phyloP scores from a whole-genome alignment of 1,284 basidiomycete species.

The Wolfiporia cocos region DNA sequence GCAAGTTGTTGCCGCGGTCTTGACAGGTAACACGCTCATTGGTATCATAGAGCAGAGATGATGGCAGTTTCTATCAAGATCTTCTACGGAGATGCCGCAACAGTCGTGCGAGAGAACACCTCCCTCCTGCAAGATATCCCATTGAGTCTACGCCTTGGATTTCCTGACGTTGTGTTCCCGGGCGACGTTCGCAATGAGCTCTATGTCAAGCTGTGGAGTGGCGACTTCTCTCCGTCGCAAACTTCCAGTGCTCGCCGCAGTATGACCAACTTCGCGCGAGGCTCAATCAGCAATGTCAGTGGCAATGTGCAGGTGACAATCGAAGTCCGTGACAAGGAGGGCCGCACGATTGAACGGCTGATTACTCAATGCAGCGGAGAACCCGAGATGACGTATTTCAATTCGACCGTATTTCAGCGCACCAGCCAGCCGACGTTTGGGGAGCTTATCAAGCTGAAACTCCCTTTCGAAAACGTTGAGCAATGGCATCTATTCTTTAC shows the following conservation, averaged over 20 bases:
- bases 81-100: slow-evolving; percentile 77
- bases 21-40: slow-evolving; percentile 6
- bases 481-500: slow-evolving; percentile 94
- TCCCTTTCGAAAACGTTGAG: slow-evolving; percentile 66
- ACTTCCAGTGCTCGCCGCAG: slow-evolving; percentile 49
- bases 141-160: slow-evolving; percentile 85
- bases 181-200: slow-evolving; percentile 91
- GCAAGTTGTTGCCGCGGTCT: slow-evolving; percentile 17
- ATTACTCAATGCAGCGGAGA: slow-evolving; percentile 88
- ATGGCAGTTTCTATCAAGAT: slow-evolving; percentile 87
- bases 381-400: slow-evolving; percentile 71
- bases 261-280: slow-evolving; percentile 55
- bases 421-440: slow-evolving; percentile 88
- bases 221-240: slow-evolving; percentile 65
- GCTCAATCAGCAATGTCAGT: slow-evolving; percentile 43
- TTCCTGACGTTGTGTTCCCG: slow-evolving; percentile 95
- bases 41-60: slow-evolving; percentile 62
- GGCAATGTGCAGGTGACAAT: slow-evolving; percentile 87
- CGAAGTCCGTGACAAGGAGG: slow-evolving; percentile 79
- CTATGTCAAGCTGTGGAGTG: slow-evolving; percentile 92
- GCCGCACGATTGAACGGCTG: slow-evolving; percentile 66
- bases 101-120: slow-evolving; percentile 80
- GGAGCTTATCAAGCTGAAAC: slow-evolving; percentile 85
- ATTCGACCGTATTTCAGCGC: slow-evolving; percentile 86
- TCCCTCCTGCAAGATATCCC: slow-evolving; percentile 82